Percentiles rank a stretch among this genome's conserved stretches.
Evolutionary conservation across 192 early-diverging fungal species (phyloP).

Genomic region (Spizellomyces sp.): DNA sequence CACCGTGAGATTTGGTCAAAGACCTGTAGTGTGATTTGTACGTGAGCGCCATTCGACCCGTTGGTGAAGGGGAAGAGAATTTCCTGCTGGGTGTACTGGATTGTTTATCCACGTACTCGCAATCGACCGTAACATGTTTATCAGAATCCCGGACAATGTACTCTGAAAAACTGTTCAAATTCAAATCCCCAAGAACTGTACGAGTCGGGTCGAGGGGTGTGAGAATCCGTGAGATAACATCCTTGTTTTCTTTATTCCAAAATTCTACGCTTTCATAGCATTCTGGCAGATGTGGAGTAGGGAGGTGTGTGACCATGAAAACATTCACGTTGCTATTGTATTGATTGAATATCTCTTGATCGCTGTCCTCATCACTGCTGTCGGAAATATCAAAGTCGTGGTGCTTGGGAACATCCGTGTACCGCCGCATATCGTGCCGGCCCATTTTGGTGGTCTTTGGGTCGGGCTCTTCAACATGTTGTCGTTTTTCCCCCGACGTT

Average conservation of each 20-base stretch:
- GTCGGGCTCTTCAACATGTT: background rate
- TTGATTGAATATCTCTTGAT: background rate
- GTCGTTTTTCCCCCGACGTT: too few species aligned
- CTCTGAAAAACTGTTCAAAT: background rate
- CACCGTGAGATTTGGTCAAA: too few species aligned
- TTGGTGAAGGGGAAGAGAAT: too few species aligned
- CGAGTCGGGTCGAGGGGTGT: background rate
- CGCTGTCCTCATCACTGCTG: background rate
- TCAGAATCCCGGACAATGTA: background rate
- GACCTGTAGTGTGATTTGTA: too few species aligned
- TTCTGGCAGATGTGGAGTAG: background rate
- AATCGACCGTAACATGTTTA: too few species aligned
- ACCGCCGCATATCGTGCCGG: background rate
- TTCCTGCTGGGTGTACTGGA: too few species aligned
- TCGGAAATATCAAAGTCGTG: background rate
- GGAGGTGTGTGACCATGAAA: background rate
- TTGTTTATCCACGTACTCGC: too few species aligned
- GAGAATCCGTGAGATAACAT: background rate
- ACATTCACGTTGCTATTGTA: background rate
- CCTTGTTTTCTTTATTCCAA: conserved; percentile 1
- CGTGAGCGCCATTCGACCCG: too few species aligned
- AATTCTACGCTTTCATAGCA: background rate
- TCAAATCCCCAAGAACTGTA: background rate
- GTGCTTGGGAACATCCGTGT: background rate
- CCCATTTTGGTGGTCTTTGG: background rate